Evolutionary conservation across 768 basidiomycete genomes (phyloP).

Genomic region (Naganishia friedmannii): DNA sequence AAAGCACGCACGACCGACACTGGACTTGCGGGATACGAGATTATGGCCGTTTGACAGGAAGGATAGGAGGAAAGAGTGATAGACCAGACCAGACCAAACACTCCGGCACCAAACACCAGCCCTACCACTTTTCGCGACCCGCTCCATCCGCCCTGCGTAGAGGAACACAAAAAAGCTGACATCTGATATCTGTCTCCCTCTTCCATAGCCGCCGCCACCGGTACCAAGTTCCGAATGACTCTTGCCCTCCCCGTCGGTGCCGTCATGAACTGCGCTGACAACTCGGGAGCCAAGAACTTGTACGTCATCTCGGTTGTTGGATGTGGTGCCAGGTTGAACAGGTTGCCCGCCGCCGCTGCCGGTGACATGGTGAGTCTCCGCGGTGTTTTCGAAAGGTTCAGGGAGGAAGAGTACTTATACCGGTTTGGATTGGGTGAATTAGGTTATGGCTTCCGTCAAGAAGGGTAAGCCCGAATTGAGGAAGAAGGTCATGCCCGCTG

Average conservation of each 20-base stretch:
- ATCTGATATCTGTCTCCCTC: conserved; percentile 26
- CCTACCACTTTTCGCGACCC: not conserved
- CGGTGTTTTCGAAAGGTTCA: not conserved
- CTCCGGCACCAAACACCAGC: not conserved
- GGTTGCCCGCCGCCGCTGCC: conserved; percentile 77
- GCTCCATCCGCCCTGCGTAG: not conserved
- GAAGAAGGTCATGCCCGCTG: conserved; percentile 99
- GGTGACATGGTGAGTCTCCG: conserved; percentile 54
- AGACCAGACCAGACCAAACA: conserved; percentile 10
- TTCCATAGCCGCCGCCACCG: conserved; percentile 56
- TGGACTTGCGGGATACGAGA: no score
- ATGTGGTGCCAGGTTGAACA: conserved; percentile 92
- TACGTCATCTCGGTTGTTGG: conserved; percentile 88
- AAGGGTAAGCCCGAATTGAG: conserved; percentile 99
- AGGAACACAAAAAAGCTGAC: not conserved
- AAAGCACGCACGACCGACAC: not conserved
- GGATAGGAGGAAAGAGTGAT: not conserved
- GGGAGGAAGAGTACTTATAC: no score
- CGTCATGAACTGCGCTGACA: conserved; percentile 96
- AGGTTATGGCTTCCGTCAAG: conserved; percentile 96
- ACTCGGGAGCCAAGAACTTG: conserved; percentile 88
- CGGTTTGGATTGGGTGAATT: no score
- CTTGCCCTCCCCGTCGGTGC: conserved; percentile 57
- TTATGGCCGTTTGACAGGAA: no score
- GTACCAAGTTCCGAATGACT: conserved; percentile 93